These are phyloP conservation scores for Ricinus communis DNA, from an alignment of 345 rosid genomes.

Conservation along the genomic window DNA sequence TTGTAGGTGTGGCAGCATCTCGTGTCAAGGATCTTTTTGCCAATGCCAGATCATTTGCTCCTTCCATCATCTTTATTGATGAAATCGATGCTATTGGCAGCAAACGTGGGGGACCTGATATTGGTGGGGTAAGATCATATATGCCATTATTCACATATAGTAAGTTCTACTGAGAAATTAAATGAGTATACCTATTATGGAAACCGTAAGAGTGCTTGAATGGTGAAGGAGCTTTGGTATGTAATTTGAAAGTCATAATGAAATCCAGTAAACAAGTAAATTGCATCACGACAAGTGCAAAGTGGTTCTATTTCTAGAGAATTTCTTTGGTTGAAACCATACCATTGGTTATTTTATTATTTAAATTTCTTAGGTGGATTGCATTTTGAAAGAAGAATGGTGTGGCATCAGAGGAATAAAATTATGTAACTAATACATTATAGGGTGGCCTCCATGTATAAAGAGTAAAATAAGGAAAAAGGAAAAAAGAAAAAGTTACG, in stretches of 20 bases:
- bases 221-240: not conserved
- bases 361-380: not conserved
- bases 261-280: not conserved
- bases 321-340: not conserved
- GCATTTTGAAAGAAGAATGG: not conserved
- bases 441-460: not conserved
- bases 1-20: conserved; percentile 98
- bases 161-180: not conserved
- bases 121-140: conserved; percentile 77
- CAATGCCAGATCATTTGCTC: conserved; percentile 87
- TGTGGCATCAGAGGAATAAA: not conserved
- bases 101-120: conserved; percentile 97
- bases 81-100: conserved; percentile 99
- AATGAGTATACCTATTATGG: not conserved
- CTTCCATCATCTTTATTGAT: conserved; percentile 92
- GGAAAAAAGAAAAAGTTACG: not conserved
- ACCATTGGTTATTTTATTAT: not conserved
- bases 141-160: not conserved
- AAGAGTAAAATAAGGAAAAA: not conserved
- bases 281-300: not conserved
- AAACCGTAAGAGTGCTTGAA: not conserved
- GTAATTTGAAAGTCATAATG: not conserved
- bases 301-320: not conserved
- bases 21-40: conserved; percentile 97
- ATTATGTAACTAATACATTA: not conserved